Evolutionary conservation across 2,329 filamentous ascomycete species (phyloP), one percentile per base, ranked within the genome.

Genomic region (Fusarium veterinarium): DNA sequence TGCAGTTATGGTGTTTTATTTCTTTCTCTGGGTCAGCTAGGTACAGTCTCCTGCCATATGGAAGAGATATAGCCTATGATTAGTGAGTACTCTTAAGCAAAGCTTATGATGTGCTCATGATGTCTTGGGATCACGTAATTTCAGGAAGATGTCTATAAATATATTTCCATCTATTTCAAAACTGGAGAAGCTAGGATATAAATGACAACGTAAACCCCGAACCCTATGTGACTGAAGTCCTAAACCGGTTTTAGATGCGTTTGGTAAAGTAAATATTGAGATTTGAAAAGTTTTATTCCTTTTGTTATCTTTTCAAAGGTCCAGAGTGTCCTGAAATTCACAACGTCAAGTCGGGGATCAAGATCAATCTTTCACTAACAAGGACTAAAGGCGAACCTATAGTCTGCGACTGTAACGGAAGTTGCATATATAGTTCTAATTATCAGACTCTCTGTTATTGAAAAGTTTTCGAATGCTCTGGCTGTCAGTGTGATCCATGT

Each of bases 401-500:
- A 51, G 12, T 51, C 23, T 35, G 8, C 16, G 16, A 10, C 3
- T 35, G 8, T 14, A 11, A 3, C 6, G 1, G 5, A 19, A 14
- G 3, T 19, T 10, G 3, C 4, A 11, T 13, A 5, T 5, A 10
- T 6, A 10, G 9, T 25, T 25, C 30, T 25, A 6, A 3, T 19
- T 13, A 35, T 19, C 12, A 25, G 8, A 17, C 30, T 51, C 8
- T 19, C n/a, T 25, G 3, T 25, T 25, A 20, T 14, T 6, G 8
- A 31, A 20, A 7, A 35, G 17, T 2, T 8, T 35, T 13, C n/a
- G 1, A 35, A 5, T 14, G 16, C 4, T 33, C 12, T 51, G 16
- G n/a, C 30, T 25, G 16, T 25, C n/a, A 33, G 12, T 25, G 8
- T 35, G 6, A 25, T 25, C 6, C 6, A 25, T 23, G 17, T 25